Evolutionary conservation across 768 basidiomycete genomes (phyloP).

Genomic region (Serendipita vermifera): DNA sequence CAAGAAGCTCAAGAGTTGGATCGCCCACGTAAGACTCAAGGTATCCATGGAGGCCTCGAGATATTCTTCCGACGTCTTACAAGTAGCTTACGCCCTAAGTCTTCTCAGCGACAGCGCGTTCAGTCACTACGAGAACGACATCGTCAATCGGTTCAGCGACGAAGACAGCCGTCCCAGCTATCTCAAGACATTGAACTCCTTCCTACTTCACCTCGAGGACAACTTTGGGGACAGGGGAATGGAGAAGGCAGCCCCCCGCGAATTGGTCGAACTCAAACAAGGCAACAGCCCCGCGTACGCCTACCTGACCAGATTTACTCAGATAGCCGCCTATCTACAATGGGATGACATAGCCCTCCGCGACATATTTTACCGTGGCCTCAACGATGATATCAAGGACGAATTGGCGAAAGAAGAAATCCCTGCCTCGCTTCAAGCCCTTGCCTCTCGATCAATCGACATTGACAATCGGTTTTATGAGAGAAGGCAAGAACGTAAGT

Average conservation of each 20-base stretch:
- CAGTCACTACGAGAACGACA: not conserved
- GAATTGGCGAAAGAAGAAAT: not conserved
- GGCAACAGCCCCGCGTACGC: not conserved
- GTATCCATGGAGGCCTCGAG: not conserved
- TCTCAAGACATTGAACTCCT: not conserved
- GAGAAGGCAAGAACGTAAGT: not conserved
- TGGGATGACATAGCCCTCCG: not conserved
- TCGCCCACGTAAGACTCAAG: not conserved
- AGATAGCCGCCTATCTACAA: not conserved
- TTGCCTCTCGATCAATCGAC: not conserved
- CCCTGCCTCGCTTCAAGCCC: not conserved
- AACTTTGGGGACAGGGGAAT: not conserved
- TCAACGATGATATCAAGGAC: slow-evolving; percentile 2
- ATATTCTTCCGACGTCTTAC: not conserved
- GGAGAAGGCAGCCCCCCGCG: not conserved
- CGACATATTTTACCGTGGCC: not conserved
- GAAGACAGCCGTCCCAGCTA: not conserved
- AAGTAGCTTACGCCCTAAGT: not conserved
- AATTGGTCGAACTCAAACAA: not conserved
- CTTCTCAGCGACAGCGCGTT: not conserved
- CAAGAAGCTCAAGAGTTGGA: not conserved
- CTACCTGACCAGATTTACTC: not conserved
- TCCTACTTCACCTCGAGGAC: not conserved
- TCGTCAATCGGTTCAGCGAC: not conserved
- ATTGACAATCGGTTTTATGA: slow-evolving; percentile 1